Base-by-base conservation (phyloP, 2,329 filamentous ascomycete genomes). In the Alternaria sp. region DNA sequence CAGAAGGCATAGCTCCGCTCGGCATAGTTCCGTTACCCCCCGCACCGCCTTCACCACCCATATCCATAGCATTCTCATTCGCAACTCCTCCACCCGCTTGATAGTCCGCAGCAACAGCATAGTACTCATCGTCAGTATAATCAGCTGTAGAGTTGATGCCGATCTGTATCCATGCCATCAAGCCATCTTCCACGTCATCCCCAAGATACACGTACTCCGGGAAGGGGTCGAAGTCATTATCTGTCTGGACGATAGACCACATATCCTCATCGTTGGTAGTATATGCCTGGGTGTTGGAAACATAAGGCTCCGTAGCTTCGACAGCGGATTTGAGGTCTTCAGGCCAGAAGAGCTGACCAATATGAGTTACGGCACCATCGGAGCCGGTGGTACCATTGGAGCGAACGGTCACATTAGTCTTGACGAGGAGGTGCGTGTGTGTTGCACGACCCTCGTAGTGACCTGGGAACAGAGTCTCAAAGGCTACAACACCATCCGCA, bases 21-120 rank as follows among this genome's bases (percentile, higher is more conserved):
- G 45, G 56, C n/a, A 48, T 45, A 14, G 51, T 54, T 11, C 25
- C 51, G 32, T 54, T 54, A 3, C 27, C 40, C 8, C 28, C 45
- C 28, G 27, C 27, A 57, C 46, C 59, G 20, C 51, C 57, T 16
- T 45, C 46, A 40, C 48, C 49, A 25, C 62, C 63, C 43, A 54
- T 60, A 14, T 51, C 38, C 25, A 49, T 54, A 25, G 43, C 49
- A 32, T 66, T 58, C 5, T 52, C 50, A 5, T 66, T 70, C 4
- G 62, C 60, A 58, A 68, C 57, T 48, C 71, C 70, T 51, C 70
- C 70, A 40, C 60, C 66, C 10, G 62, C 66, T 20, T 70, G 64
- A 27, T 68, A 71, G 11, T 59, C 61, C 36, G 69, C 67, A 52
- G 67, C 66, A 44, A 70, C 63, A 12, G 50, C 59, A 44, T 69